phyloP scores from a whole-genome alignment of 83 land plant species.

The Diphasiastrum complanatum region DNA sequence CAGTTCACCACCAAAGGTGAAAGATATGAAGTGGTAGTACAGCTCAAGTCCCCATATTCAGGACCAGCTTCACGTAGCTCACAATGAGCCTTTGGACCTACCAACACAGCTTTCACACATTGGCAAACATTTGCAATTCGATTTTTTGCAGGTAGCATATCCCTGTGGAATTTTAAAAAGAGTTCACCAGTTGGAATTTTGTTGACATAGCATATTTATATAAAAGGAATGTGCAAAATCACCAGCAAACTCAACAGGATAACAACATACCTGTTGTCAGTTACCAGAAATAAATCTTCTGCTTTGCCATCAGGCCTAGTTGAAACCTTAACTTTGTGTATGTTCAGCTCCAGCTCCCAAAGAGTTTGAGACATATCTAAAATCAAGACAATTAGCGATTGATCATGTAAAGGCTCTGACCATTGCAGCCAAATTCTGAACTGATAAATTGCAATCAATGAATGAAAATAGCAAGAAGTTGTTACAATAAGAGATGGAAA shows the following conservation, averaged over 20 bases:
- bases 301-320: slow-evolving; percentile 81
- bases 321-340: slow-evolving; percentile 76
- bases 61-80: slow-evolving; percentile 51
- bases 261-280: slow-evolving; percentile 57
- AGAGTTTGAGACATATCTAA: slow-evolving; percentile 70
- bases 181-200: not conserved
- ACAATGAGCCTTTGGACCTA: slow-evolving; percentile 31
- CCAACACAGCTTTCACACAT: slow-evolving; percentile 38
- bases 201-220: not conserved
- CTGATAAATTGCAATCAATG: not conserved
- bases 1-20: slow-evolving; percentile 49
- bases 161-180: slow-evolving; percentile 38
- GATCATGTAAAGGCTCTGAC: not conserved
- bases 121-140: slow-evolving; percentile 47
- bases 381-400: not conserved
- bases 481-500: no score
- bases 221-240: not conserved
- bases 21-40: slow-evolving; percentile 42
- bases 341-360: slow-evolving; percentile 70
- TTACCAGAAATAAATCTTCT: slow-evolving; percentile 69
- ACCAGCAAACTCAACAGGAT: not conserved
- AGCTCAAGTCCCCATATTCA: slow-evolving; percentile 46
- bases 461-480: no score
- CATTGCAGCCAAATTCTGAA: not conserved
- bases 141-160: slow-evolving; percentile 50